phyloP scores from a whole-genome alignment of 768 basidiomycete species.

The Kwoniella newhampshirensis region DNA sequence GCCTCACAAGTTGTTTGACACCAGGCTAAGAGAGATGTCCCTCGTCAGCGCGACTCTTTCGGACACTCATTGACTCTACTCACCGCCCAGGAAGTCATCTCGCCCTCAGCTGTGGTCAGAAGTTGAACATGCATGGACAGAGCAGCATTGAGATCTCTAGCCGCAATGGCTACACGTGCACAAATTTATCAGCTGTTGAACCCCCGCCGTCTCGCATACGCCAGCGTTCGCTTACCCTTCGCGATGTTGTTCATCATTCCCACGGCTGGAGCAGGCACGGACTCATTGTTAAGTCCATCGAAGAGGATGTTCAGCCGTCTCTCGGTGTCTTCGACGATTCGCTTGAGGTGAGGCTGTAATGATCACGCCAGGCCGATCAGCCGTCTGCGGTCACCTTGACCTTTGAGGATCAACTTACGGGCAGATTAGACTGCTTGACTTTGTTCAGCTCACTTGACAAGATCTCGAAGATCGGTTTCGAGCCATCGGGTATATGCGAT shows the following conservation, averaged over 20 bases:
- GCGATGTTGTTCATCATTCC: conserved; percentile 71
- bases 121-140: conserved; percentile 81
- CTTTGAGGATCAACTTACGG: conserved; percentile 60
- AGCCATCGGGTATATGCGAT: conserved; percentile 77
- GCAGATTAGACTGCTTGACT: conserved; percentile 67
- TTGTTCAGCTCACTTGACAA: conserved; percentile 65
- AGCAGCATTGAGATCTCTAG: conserved; percentile 72
- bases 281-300: conserved; percentile 88
- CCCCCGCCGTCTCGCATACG: not conserved
- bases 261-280: conserved; percentile 67
- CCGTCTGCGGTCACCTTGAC: too few relatives aligned
- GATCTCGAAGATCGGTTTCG: conserved; percentile 66
- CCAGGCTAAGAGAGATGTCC: conserved; percentile 85
- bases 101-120: conserved; percentile 75
- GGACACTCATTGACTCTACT: conserved; percentile 31
- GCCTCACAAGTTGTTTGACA: conserved; percentile 74
- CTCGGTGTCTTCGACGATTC: conserved; percentile 81
- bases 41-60: not conserved
- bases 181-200: not conserved
- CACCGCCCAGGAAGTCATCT: conserved; percentile 59
- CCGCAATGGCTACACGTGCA: conserved; percentile 68
- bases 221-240: conserved; percentile 61
- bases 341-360: conserved; percentile 73
- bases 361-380: too few relatives aligned
- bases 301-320: conserved; percentile 80